A percentile compares a stretch with the other conserved stretches of the same genome.
These are phyloP conservation scores for Ananas comosus DNA, from an alignment of 176 grass and related monocot species.

Conservation along the genomic window DNA sequence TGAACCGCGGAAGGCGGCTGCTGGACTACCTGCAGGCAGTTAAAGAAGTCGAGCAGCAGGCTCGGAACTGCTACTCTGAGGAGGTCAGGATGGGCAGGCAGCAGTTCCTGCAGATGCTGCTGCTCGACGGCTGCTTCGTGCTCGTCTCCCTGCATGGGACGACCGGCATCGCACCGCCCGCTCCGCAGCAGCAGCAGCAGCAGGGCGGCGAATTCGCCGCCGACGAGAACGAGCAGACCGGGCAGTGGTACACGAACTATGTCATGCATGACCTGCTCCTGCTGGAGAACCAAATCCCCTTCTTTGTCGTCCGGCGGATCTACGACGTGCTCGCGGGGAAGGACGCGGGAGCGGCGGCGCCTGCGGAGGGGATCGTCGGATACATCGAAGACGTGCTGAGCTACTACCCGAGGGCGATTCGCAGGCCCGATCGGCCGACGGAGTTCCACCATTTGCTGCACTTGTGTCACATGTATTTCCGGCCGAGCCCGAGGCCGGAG, in stretches of 20 bases:
- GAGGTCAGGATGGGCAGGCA: background rate
- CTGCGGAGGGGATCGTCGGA: background rate
- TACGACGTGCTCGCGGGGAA: background rate
- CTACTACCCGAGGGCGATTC: background rate
- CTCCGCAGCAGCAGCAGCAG: too few relatives aligned
- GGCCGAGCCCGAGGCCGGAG: background rate
- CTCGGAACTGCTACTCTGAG: background rate
- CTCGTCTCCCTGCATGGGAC: background rate
- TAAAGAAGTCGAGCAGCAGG: background rate
- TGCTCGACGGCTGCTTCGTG: conserved; percentile 6
- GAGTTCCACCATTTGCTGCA: conserved; percentile 11
- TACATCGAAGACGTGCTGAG: background rate
- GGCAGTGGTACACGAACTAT: background rate
- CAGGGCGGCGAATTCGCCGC: too few relatives aligned
- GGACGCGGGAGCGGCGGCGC: background rate
- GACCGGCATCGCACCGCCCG: background rate
- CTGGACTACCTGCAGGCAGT: conserved; percentile 14
- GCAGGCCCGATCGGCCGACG: background rate
- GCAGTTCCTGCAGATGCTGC: conserved; percentile 1
- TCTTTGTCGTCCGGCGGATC: background rate
- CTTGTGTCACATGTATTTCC: conserved; percentile 9
- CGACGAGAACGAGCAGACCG: background rate
- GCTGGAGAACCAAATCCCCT: conserved; percentile 2
- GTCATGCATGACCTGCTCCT: conserved; percentile 2
- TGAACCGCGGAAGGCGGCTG: background rate